Conservation (phyloP, 2,329 filamentous ascomycete species). For the Fusarium caatingaense region DNA sequence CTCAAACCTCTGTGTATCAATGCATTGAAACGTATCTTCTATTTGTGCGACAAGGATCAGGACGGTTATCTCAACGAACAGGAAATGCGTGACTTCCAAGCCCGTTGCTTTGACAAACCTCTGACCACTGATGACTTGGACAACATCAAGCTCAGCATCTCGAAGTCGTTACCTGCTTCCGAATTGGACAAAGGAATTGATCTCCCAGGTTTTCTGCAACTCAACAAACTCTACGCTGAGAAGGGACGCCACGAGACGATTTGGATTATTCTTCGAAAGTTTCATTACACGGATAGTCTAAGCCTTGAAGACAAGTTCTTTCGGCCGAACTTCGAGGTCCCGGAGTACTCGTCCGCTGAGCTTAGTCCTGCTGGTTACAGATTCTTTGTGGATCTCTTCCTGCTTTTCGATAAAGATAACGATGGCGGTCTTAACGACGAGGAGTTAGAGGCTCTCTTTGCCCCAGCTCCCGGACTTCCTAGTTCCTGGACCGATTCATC, state of each 20-base stretch:
- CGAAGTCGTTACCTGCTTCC: slow-evolving; percentile 72
- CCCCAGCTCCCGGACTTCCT: slow-evolving; percentile 90
- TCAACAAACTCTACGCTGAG: slow-evolving; percentile 97
- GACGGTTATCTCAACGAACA: slow-evolving; percentile 91
- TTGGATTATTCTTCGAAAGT: slow-evolving; percentile 95
- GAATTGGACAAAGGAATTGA: slow-evolving; percentile 79
- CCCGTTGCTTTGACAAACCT: slow-evolving; percentile 90
- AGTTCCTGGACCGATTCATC: slow-evolving; percentile 87
- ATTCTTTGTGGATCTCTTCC: slow-evolving; percentile 96
- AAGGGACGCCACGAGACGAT: slow-evolving; percentile 98
- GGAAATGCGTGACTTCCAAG: slow-evolving; percentile 92
- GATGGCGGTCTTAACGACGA: slow-evolving; percentile 91
- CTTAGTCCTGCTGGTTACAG: slow-evolving; percentile 93
- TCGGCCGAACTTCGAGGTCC: slow-evolving; percentile 93
- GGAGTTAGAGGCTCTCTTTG: slow-evolving; percentile 88
- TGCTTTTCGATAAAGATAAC: slow-evolving; percentile 97
- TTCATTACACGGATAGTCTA: slow-evolving; percentile 95
- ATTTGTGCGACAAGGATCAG: slow-evolving; percentile 95
- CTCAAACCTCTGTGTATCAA: slow-evolving; percentile 91
- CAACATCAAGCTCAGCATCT: slow-evolving; percentile 91
- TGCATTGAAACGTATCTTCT: slow-evolving; percentile 91
- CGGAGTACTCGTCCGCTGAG: slow-evolving; percentile 91
- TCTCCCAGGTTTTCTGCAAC: slow-evolving; percentile 82
- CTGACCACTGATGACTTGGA: slow-evolving; percentile 83
- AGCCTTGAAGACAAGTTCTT: slow-evolving; percentile 92